Conservation (phyloP, 179 eudicot species). For the Beta lomatogona region DNA sequence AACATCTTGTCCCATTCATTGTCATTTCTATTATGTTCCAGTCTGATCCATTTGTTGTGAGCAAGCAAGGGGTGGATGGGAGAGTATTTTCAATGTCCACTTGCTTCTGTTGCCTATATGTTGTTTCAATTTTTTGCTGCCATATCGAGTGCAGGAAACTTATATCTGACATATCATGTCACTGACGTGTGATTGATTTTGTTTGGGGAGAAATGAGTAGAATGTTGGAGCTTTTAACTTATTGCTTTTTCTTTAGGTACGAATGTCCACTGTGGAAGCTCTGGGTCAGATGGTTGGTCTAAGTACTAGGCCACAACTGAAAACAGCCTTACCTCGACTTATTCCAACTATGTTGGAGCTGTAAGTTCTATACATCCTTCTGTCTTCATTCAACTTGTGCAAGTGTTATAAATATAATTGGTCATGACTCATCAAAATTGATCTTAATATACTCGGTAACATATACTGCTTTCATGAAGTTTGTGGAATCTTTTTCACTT, state of each 20-base stretch:
- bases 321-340: constrained; percentile 84
- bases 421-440: background rate
- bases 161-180: background rate
- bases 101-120: too few relatives aligned
- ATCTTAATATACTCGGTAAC: background rate
- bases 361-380: constrained; percentile 49
- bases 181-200: background rate
- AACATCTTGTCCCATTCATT: background rate
- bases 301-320: constrained; percentile 71
- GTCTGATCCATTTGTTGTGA: background rate
- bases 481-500: background rate
- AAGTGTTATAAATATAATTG: background rate
- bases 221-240: background rate
- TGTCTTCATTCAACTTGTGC: background rate
- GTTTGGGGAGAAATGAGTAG: too few relatives aligned
- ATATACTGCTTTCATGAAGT: background rate
- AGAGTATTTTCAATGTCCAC: background rate
- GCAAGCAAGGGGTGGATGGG: background rate
- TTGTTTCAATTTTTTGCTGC: background rate
- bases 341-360: constrained; percentile 83
- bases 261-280: constrained; percentile 78
- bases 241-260: constrained; percentile 50
- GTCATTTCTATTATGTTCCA: background rate
- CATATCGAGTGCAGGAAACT: background rate
- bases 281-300: constrained; percentile 95